phyloP scores from a whole-genome alignment of 345 rosid species.

The Garcia nutans region DNA sequence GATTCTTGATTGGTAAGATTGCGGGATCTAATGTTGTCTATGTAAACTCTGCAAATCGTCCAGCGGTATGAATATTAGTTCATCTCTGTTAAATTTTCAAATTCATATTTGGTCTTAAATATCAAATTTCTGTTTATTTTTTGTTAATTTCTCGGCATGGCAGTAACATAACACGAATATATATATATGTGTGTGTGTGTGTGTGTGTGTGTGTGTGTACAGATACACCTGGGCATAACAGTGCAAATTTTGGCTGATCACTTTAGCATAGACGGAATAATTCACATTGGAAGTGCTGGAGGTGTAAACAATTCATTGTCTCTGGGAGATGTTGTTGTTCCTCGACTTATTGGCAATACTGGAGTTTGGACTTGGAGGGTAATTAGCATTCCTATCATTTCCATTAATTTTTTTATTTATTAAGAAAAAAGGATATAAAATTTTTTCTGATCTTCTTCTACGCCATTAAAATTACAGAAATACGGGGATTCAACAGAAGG shows the following conservation, averaged over 20 bases:
- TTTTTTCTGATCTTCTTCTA: too few species aligned
- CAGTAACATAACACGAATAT: background rate
- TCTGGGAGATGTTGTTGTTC: slow-evolving; percentile 2
- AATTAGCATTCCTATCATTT: background rate
- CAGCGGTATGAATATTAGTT: background rate
- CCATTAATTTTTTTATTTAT: too few species aligned
- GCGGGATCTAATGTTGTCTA: background rate
- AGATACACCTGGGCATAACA: background rate
- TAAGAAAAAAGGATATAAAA: too few species aligned
- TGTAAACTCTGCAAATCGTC: background rate
- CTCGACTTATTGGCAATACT: background rate
- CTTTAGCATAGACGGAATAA: background rate
- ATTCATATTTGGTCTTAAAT: too few species aligned
- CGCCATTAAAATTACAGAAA: too few species aligned
- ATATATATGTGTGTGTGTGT: too few species aligned
- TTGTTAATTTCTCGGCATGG: background rate
- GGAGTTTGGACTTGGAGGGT: background rate
- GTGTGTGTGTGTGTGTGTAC: background rate
- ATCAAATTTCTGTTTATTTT: too few species aligned
- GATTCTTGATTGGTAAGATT: background rate
- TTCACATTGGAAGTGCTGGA: background rate
- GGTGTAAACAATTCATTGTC: background rate
- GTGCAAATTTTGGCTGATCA: background rate
- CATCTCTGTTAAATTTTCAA: background rate
- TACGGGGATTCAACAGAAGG: background rate